Percentiles rank a stretch among this genome's conserved stretches.
These are phyloP conservation scores for Spizellomyces sp. DNA, from an alignment of 192 early-diverging fungal genomes.

Conservation along the genomic window DNA sequence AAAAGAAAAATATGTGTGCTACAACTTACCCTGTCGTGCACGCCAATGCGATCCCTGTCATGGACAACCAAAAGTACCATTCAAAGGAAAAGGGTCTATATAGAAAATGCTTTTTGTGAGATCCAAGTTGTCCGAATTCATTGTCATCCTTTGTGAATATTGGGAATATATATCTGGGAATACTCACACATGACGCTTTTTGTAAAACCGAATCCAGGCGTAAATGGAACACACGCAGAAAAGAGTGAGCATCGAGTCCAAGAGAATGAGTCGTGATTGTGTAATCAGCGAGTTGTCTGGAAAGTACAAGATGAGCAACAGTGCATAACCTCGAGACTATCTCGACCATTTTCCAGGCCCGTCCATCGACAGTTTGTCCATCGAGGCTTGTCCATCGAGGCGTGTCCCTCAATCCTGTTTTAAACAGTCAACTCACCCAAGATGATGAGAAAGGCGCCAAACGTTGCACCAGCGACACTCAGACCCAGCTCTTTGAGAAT, in stretches of 20 bases:
- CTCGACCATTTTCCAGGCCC: no score
- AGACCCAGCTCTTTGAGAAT: slow-evolving; percentile 89
- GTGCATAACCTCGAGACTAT: neutral
- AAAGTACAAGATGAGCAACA: neutral
- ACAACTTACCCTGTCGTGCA: slow-evolving; percentile 59
- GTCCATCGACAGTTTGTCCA: no score
- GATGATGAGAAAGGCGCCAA: slow-evolving; percentile 77
- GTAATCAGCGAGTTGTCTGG: slow-evolving; percentile 88
- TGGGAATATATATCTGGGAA: slow-evolving; percentile 22
- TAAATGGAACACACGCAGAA: slow-evolving; percentile 85
- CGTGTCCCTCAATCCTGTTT: neutral
- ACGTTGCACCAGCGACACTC: slow-evolving; percentile 67
- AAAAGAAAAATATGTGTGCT: neutral
- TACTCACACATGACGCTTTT: slow-evolving; percentile 44
- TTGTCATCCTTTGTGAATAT: neutral
- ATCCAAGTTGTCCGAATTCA: neutral
- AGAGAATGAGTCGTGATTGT: slow-evolving; percentile 89
- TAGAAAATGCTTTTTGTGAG: slow-evolving; percentile 8
- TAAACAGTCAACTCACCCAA: slow-evolving; percentile 65
- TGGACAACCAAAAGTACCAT: slow-evolving; percentile 88
- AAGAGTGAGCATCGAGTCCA: slow-evolving; percentile 92
- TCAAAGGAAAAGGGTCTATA: slow-evolving; percentile 65
- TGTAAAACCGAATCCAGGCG: slow-evolving; percentile 87
- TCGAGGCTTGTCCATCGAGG: neutral
- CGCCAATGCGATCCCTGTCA: slow-evolving; percentile 82